phyloP scores from a whole-genome alignment of 2,329 filamentous ascomycete species.

The Thielaviopsis populi region DNA sequence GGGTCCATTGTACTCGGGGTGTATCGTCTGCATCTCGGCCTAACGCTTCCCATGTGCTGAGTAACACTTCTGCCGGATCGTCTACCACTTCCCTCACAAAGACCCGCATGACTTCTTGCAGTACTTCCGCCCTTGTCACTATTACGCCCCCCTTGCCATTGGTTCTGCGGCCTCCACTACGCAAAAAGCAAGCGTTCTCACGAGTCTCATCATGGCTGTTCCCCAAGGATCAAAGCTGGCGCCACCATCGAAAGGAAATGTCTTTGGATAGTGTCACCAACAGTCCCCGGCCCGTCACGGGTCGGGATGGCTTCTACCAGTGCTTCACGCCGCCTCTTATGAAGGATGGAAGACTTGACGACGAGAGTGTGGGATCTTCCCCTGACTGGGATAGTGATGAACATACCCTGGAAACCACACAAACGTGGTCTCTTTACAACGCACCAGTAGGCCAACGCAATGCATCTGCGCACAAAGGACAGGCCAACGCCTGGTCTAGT shows the following conservation, averaged over 20 bases:
- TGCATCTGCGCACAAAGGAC: not conserved
- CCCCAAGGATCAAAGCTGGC: constrained; percentile 24
- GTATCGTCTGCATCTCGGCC: not conserved
- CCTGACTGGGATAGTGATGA: not conserved
- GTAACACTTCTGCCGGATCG: not conserved
- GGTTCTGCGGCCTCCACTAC: constrained; percentile 42
- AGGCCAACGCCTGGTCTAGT: not conserved
- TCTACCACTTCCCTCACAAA: constrained; percentile 7
- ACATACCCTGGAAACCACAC: not conserved
- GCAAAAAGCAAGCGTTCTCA: constrained; percentile 54
- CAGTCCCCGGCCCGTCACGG: constrained; percentile 35
- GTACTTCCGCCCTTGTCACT: constrained; percentile 19
- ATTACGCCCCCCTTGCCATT: constrained; percentile 43
- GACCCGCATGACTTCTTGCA: constrained; percentile 15
- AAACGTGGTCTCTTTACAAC: not conserved
- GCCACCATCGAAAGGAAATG: constrained; percentile 24
- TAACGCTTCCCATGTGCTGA: constrained; percentile 10
- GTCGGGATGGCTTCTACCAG: constrained; percentile 43
- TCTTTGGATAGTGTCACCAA: constrained; percentile 35
- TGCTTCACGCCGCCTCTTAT: constrained; percentile 25
- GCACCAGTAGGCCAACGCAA: not conserved
- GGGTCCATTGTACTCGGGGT: constrained; percentile 18
- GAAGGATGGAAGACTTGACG: not conserved
- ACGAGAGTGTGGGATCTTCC: not conserved
- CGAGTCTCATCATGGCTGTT: constrained; percentile 46